Base-by-base conservation (phyloP, 495 filamentous ascomycete species). In the Parathielavia appendiculata region DNA sequence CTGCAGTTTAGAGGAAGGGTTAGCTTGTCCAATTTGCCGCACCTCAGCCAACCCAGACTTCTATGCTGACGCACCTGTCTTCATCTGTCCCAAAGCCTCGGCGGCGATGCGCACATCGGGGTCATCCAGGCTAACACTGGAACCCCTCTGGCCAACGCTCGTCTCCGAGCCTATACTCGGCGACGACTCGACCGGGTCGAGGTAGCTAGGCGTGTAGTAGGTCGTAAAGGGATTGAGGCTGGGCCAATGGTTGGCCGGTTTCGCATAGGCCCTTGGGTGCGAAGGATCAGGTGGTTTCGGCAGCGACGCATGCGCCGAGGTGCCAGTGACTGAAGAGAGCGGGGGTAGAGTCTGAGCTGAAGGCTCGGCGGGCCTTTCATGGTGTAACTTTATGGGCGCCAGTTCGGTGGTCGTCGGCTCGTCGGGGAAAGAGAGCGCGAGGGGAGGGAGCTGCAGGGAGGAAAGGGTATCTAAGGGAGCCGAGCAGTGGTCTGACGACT, bases 71-170 rank as follows among this genome's bases (percentile, higher is more conserved):
- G 71, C 69, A 95, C 91, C 89, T 66, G 89, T 85, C 71, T 89
- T 84, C 53, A 97, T 79, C 56, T 90, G 88, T 38, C 88, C 87
- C 20, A 97, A 72, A 13, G 92, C 91, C 73, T 96, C 90, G 34
- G 91, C 91, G 30, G 91, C 92, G 66, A 86, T 76, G 32, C 85
- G 78, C 34, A 88, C 84, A 59, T 95, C 87, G 14, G 89, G 83
- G 67, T 97, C 91, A 64, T 96, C 91, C 62, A 92, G 83, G 47
- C 84, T 90, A 20, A 85, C 78, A 61, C 83, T 85, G 30, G 70
- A 74, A 9, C 76, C 74, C 51, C 73, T 66, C 14, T 67, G 65
- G 56, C 74, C 69, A 22, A 71, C 65, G 48, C 71, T 72, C 20
- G 32, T 46, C 17, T 74, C 71, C 30, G 67, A 47, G 38, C 71